Evolutionary conservation across 306 rosid species (phyloP).

Genomic region (Adenanthera pavonina): DNA sequence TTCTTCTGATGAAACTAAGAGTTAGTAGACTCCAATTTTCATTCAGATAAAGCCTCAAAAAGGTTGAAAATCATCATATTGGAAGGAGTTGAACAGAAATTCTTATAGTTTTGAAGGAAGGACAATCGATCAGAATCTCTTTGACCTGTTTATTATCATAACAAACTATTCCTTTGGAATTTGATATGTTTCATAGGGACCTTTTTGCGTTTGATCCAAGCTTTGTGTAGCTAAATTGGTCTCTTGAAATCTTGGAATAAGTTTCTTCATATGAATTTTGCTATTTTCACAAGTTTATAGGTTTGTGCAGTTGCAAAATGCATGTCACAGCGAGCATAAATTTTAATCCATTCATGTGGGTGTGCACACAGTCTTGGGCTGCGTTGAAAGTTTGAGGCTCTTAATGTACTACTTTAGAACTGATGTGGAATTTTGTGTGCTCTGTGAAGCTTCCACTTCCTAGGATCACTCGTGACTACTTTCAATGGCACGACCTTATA

Average conservation of each 20-base stretch:
- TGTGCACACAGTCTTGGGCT: background rate
- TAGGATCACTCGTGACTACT: background rate
- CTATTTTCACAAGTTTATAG: background rate
- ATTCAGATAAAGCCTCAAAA: conserved; percentile 11
- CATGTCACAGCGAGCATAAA: conserved; percentile 2
- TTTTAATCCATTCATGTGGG: background rate
- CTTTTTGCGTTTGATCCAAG: conserved; percentile 18
- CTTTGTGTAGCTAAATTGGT: conserved; percentile 14
- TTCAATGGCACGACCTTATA: background rate
- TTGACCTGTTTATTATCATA: conserved; percentile 14
- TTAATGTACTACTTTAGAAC: conserved; percentile 29
- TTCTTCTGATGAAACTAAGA: conserved; percentile 12
- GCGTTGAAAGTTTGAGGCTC: conserved; percentile 26
- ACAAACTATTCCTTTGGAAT: conserved; percentile 27
- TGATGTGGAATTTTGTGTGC: conserved; percentile 1
- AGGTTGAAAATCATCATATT: conserved; percentile 25
- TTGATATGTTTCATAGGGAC: conserved; percentile 21
- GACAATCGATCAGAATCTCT: conserved; percentile 8
- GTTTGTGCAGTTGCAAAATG: conserved; percentile 7
- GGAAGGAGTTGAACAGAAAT: background rate
- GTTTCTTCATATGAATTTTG: conserved; percentile 31
- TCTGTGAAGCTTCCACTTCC: background rate
- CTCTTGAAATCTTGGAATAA: conserved; percentile 32
- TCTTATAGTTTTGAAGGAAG: background rate
- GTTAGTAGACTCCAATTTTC: conserved; percentile 2